Percentiles rank a stretch among this genome's conserved stretches.
Conservation (phyloP, 805 yeast species). For the Schwanniomyces yamadae region DNA sequence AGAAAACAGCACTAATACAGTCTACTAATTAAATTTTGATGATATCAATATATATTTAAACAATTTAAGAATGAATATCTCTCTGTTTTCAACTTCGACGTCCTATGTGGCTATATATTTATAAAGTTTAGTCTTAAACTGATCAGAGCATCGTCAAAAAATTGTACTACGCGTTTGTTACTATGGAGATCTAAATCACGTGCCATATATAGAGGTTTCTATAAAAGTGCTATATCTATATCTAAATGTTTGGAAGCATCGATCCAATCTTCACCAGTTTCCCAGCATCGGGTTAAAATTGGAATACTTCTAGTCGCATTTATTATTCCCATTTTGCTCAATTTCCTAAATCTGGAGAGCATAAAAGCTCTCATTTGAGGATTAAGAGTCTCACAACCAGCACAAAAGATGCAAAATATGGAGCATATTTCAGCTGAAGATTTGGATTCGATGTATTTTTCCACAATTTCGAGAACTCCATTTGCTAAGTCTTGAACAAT, state of each 20-base stretch:
- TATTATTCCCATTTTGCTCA: constrained; percentile 43
- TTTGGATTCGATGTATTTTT: constrained; percentile 40
- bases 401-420: constrained; percentile 54
- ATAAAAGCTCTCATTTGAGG: constrained; percentile 34
- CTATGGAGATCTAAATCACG: too few species aligned
- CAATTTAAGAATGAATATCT: too few species aligned
- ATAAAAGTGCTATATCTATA: constrained; percentile 46
- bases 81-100: too few species aligned
- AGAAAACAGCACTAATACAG: too few species aligned
- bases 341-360: constrained; percentile 35
- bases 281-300: constrained; percentile 56
- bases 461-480: constrained; percentile 37
- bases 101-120: too few species aligned
- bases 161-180: too few species aligned
- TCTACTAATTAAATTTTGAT: too few species aligned
- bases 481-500: constrained; percentile 49
- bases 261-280: constrained; percentile 51
- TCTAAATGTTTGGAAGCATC: constrained; percentile 42
- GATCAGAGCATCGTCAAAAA: too few species aligned
- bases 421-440: constrained; percentile 56
- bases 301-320: constrained; percentile 46
- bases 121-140: too few species aligned
- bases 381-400: constrained; percentile 56
- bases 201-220: background rate
- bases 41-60: too few species aligned